Conservation (phyloP, 73 alveolate species). For the Paramecium sonneborni region DNA sequence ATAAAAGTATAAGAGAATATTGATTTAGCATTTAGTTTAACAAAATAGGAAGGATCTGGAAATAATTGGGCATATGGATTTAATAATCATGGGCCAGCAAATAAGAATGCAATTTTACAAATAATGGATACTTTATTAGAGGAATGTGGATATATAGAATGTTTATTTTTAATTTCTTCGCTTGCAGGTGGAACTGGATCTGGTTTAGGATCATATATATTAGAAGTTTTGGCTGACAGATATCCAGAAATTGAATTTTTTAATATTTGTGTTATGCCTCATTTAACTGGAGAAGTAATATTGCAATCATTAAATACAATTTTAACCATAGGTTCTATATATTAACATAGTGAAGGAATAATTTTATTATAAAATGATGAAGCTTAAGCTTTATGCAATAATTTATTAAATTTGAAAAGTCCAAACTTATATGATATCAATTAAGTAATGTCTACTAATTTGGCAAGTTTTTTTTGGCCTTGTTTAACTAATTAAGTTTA, state of each 20-base stretch:
- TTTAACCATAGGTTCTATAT: conserved; percentile 33
- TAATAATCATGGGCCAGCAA: conserved; percentile 53
- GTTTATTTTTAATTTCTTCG: conserved; percentile 41
- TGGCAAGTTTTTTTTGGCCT: conserved; percentile 20
- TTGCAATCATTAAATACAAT: conserved; percentile 21
- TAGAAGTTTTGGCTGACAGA: conserved; percentile 51
- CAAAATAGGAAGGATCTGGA: conserved; percentile 64
- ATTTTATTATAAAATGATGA: conserved; percentile 61
- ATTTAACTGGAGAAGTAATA: conserved; percentile 65
- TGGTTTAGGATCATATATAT: conserved; percentile 57
- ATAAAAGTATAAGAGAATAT: background rate
- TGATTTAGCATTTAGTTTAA: conserved; percentile 26
- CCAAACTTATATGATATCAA: conserved; percentile 57
- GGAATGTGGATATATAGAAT: conserved; percentile 40
- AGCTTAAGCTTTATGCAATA: conserved; percentile 53
- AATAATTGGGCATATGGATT: conserved; percentile 69
- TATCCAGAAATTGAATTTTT: conserved; percentile 51
- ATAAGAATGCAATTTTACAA: conserved; percentile 9
- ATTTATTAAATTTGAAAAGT: conserved; percentile 44
- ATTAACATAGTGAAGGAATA: conserved; percentile 59
- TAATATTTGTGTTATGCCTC: conserved; percentile 63
- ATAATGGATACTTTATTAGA: conserved; percentile 33
- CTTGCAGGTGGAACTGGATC: conserved; percentile 66
- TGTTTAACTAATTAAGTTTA: background rate
- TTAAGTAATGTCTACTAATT: background rate